These are phyloP conservation scores for Wickerhamiella bombiphila DNA, from an alignment of 805 yeast genomes.

Conservation along the genomic window DNA sequence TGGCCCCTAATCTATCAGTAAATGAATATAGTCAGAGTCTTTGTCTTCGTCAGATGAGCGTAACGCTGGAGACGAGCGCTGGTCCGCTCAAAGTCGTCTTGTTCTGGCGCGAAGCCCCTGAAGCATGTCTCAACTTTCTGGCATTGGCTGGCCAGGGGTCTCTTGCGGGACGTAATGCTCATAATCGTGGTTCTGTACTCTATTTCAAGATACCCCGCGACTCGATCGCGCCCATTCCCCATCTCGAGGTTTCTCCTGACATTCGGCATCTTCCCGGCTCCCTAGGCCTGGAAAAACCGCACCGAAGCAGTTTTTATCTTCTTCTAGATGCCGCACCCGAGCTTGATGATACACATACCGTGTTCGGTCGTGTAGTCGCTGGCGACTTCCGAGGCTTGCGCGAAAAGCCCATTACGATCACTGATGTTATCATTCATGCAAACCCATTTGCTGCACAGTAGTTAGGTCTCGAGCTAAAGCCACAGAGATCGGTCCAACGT, in stretches of 20 bases:
- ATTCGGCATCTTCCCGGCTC: conserved; percentile 15
- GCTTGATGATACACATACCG: conserved; percentile 29
- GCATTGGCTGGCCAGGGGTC: conserved; percentile 34
- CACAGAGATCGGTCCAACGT: no score
- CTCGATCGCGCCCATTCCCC: background rate
- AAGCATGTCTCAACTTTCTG: conserved; percentile 27
- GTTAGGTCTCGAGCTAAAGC: background rate
- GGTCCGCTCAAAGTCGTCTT: conserved; percentile 30
- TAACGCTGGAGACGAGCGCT: conserved; percentile 24
- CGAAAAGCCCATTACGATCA: conserved; percentile 21
- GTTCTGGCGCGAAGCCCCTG: conserved; percentile 28
- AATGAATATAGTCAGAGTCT: no score
- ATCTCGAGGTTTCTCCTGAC: conserved; percentile 1
- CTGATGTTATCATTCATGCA: conserved; percentile 28
- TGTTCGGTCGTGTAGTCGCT: conserved; percentile 16
- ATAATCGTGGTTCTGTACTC: background rate
- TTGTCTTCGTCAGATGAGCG: conserved; percentile 4
- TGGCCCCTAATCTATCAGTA: no score
- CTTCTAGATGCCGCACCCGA: conserved; percentile 37
- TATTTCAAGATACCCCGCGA: background rate
- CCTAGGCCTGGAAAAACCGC: conserved; percentile 35
- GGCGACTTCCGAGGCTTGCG: conserved; percentile 21
- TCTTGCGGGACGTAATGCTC: conserved; percentile 20
- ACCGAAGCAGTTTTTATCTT: conserved; percentile 4
- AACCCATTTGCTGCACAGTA: conserved; percentile 28